These are phyloP conservation scores for Colletotrichum sp. DNA, from an alignment of 2,329 filamentous ascomycete species.

Conservation along the genomic window DNA sequence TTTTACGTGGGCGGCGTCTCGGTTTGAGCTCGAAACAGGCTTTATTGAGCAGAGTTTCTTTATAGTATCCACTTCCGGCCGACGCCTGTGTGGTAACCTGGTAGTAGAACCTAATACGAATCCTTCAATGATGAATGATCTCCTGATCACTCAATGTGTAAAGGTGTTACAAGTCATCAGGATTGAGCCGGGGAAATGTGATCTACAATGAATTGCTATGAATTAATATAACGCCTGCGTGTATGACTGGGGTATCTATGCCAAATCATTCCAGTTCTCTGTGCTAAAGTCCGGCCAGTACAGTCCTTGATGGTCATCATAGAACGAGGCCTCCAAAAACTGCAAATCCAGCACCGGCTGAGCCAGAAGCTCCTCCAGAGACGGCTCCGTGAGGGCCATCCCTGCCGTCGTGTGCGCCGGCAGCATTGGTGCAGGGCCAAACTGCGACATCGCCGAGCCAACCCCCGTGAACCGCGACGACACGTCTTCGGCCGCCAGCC, in stretches of 20 bases:
- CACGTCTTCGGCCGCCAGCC: background rate
- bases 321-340: slow-evolving; percentile 31
- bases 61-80: background rate
- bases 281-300: slow-evolving; percentile 24
- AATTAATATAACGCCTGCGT: background rate
- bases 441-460: background rate
- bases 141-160: background rate
- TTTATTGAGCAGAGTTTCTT: background rate
- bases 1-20: background rate
- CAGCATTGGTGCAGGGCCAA: background rate
- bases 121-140: background rate
- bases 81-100: background rate
- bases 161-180: background rate
- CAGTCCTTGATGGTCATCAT: slow-evolving; percentile 21
- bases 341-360: slow-evolving; percentile 37
- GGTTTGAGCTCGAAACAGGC: background rate
- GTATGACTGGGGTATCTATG: background rate
- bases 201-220: background rate
- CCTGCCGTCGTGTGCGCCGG: slow-evolving; percentile 29
- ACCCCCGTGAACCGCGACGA: background rate
- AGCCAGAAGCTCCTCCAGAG: slow-evolving; percentile 36
- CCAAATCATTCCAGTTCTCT: slow-evolving; percentile 16
- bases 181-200: background rate
- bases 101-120: background rate
- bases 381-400: slow-evolving; percentile 40